Evolutionary conservation across 176 grass and related monocot species (phyloP).

Genomic region (Aegilops sharonensis): DNA sequence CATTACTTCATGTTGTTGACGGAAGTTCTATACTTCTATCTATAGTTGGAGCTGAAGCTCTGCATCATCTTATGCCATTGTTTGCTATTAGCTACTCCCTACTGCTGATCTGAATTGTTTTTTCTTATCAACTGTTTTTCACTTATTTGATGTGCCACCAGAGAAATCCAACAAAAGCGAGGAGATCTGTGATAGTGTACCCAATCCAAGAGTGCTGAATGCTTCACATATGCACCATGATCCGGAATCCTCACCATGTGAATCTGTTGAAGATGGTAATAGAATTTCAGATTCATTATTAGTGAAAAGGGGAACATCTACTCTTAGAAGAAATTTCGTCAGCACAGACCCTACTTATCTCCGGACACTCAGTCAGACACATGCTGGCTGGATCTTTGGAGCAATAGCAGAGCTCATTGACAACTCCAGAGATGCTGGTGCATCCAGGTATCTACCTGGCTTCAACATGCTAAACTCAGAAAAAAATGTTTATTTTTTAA

Average conservation of each 20-base stretch:
- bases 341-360: constrained; percentile 79
- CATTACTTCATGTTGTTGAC: background rate
- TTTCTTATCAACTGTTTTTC: constrained; percentile 4
- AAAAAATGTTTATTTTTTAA: background rate
- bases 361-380: constrained; percentile 79
- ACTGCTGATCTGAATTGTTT: constrained; percentile 4
- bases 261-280: constrained; percentile 43
- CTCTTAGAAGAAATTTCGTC: constrained; percentile 50
- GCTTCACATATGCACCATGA: constrained; percentile 29
- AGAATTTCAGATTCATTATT: constrained; percentile 26
- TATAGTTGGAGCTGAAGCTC: constrained; percentile 4
- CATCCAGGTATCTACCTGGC: constrained; percentile 53
- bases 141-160: constrained; percentile 6
- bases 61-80: background rate
- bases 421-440: constrained; percentile 82
- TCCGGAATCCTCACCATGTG: constrained; percentile 38
- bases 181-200: constrained; percentile 52
- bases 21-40: background rate
- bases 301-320: constrained; percentile 23
- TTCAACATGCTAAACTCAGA: constrained; percentile 15
- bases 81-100: constrained; percentile 4
- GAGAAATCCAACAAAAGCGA: constrained; percentile 35
- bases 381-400: constrained; percentile 90
- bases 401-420: constrained; percentile 90
- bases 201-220: constrained; percentile 22